A percentile compares a stretch with the other conserved stretches of the same genome.
Evolutionary conservation across 129 eudicot species (phyloP).

Genomic region (Escallonia rubra): DNA sequence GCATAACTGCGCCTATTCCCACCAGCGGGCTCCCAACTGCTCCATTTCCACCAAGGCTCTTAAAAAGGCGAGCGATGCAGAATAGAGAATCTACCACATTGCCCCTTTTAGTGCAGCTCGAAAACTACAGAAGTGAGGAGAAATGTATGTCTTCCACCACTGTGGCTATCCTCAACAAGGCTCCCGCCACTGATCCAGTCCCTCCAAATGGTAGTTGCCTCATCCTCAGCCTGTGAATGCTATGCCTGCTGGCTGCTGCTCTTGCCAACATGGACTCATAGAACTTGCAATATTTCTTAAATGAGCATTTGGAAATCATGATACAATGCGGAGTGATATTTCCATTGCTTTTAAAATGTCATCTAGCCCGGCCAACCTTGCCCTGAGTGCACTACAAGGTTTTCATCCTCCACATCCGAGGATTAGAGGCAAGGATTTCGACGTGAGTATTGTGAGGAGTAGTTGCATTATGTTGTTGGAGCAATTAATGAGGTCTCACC

Average conservation of each 20-base stretch:
- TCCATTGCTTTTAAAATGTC: conserved; percentile 1
- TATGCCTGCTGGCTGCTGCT: background rate
- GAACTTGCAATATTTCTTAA: background rate
- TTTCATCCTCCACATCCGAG: background rate
- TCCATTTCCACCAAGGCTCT: background rate
- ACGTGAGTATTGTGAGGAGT: too few species aligned
- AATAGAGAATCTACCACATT: too few species aligned
- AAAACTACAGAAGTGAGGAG: too few species aligned
- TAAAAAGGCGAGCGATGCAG: background rate
- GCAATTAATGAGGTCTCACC: too few species aligned
- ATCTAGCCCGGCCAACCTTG: conserved; percentile 18
- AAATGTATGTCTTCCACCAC: background rate
- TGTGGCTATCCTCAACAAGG: background rate
- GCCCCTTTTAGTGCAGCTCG: too few species aligned
- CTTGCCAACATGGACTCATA: background rate
- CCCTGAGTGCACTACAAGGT: conserved; percentile 13
- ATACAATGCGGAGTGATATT: background rate
- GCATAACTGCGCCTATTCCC: background rate
- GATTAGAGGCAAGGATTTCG: too few species aligned
- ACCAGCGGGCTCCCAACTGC: background rate
- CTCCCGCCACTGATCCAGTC: background rate
- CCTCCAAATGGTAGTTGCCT: background rate
- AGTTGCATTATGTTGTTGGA: too few species aligned
- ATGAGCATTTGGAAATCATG: too few species aligned
- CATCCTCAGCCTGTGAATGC: background rate